These are phyloP conservation scores for Alternaria infectoria DNA, from an alignment of 2,329 filamentous ascomycete species.

Conservation along the genomic window DNA sequence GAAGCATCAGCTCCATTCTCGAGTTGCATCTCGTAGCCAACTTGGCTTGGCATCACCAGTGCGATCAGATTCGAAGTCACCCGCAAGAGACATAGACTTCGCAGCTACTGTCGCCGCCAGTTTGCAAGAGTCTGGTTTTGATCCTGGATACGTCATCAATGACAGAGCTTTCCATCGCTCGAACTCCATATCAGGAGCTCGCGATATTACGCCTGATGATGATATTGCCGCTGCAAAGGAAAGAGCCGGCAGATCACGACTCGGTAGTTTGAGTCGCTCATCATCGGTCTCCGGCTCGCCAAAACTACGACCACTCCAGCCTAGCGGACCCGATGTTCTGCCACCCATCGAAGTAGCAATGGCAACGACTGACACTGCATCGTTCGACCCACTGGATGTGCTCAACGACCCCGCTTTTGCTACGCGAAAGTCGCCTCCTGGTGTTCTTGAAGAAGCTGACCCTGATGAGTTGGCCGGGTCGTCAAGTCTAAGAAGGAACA, in stretches of 20 bases:
- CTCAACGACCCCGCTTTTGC: conserved; percentile 46
- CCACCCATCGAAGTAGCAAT: conserved; percentile 43
- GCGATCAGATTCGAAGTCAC: conserved; percentile 31
- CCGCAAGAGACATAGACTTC: conserved; percentile 53
- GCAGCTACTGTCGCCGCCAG: conserved; percentile 56
- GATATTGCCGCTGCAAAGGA: conserved; percentile 39
- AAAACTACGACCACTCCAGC: conserved; percentile 23
- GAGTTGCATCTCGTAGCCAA: conserved; percentile 22
- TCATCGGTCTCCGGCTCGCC: conserved; percentile 39
- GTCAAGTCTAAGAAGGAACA: conserved; percentile 55
- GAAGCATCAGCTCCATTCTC: conserved; percentile 16
- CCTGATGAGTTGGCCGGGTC: conserved; percentile 44
- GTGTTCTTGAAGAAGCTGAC: conserved; percentile 45
- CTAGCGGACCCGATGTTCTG: conserved; percentile 31
- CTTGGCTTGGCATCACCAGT: conserved; percentile 29
- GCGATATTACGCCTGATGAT: conserved; percentile 42
- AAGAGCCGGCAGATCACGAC: conserved; percentile 39
- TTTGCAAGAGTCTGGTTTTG: conserved; percentile 55
- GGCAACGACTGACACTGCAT: conserved; percentile 43
- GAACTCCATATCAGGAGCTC: conserved; percentile 30
- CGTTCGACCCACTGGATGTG: conserved; percentile 45
- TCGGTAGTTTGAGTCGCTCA: conserved; percentile 36
- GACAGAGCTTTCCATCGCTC: conserved; percentile 47
- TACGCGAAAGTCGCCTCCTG: conserved; percentile 41
- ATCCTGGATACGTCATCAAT: conserved; percentile 53